These are phyloP conservation scores for Metarhizium robertsii DNA, from an alignment of 2,329 filamentous ascomycete genomes.

Conservation along the genomic window DNA sequence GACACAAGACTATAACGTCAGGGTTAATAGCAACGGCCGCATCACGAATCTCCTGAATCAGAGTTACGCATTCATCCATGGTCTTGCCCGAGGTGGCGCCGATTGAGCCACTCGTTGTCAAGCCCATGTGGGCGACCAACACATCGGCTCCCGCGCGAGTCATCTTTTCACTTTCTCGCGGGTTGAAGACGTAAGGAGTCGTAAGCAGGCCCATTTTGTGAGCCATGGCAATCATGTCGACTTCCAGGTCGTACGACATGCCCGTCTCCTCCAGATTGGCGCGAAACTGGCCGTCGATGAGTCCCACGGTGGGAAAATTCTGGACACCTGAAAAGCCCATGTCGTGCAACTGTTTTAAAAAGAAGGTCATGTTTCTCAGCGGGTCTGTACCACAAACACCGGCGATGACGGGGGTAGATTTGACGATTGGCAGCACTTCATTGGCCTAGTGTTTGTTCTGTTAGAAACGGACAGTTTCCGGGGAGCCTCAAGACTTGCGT, in stretches of 20 bases:
- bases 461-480: too few relatives aligned
- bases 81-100: conserved; percentile 52
- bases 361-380: conserved; percentile 51
- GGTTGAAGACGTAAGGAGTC: conserved; percentile 60
- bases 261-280: conserved; percentile 61
- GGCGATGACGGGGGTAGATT: conserved; percentile 55
- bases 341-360: conserved; percentile 49
- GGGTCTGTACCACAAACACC: conserved; percentile 65
- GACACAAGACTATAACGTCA: conserved; percentile 51
- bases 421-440: conserved; percentile 57
- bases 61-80: conserved; percentile 52
- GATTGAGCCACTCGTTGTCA: conserved; percentile 56
- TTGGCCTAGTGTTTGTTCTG: conserved; percentile 32
- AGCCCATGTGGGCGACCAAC: conserved; percentile 58
- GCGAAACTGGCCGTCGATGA: conserved; percentile 61
- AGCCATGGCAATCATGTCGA: conserved; percentile 56
- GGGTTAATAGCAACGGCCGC: conserved; percentile 45
- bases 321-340: conserved; percentile 62
- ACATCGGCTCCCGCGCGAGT: conserved; percentile 55
- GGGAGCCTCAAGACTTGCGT: background rate
- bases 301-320: conserved; percentile 64
- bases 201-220: conserved; percentile 52
- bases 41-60: conserved; percentile 56
- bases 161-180: conserved; percentile 54
- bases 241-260: conserved; percentile 59